Conservation (phyloP, 768 basidiomycete species). For the Rubroboletus satanas region DNA sequence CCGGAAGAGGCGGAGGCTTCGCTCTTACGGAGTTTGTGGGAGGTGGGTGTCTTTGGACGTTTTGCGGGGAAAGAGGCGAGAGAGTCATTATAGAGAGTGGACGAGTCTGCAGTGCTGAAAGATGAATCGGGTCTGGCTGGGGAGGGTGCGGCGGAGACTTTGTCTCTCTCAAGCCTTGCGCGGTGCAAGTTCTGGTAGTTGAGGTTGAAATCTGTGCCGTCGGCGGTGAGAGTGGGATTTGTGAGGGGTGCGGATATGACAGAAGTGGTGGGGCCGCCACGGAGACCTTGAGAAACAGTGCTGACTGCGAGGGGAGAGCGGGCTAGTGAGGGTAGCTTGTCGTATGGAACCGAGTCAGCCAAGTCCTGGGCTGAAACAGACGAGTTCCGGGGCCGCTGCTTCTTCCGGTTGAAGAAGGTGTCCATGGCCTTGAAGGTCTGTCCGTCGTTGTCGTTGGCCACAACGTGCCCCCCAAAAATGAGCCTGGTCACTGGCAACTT, state of each 20-base stretch:
- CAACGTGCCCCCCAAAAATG: conserved; percentile 5
- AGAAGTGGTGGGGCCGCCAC: conserved; percentile 31
- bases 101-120: conserved; percentile 53
- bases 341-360: conserved; percentile 70
- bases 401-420: conserved; percentile 63
- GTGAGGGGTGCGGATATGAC: conserved; percentile 79
- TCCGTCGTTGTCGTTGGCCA: conserved; percentile 13
- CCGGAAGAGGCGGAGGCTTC: conserved; percentile 54
- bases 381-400: conserved; percentile 52
- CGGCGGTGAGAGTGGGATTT: conserved; percentile 70
- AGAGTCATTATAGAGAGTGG: conserved; percentile 54
- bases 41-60: conserved; percentile 34
- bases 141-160: conserved; percentile 28
- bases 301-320: conserved; percentile 58
- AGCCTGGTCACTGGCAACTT: conserved; percentile 2
- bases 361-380: conserved; percentile 61
- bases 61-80: conserved; percentile 35
- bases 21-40: conserved; percentile 42
- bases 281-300: conserved; percentile 52
- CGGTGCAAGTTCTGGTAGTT: conserved; percentile 51
- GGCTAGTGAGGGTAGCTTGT: conserved; percentile 51
- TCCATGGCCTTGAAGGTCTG: conserved; percentile 46
- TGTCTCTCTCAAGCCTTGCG: conserved; percentile 52
- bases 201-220: conserved; percentile 72
- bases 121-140: conserved; percentile 48